These are phyloP conservation scores for Lepiota venenata DNA, from an alignment of 768 basidiomycete genomes.

Conservation along the genomic window DNA sequence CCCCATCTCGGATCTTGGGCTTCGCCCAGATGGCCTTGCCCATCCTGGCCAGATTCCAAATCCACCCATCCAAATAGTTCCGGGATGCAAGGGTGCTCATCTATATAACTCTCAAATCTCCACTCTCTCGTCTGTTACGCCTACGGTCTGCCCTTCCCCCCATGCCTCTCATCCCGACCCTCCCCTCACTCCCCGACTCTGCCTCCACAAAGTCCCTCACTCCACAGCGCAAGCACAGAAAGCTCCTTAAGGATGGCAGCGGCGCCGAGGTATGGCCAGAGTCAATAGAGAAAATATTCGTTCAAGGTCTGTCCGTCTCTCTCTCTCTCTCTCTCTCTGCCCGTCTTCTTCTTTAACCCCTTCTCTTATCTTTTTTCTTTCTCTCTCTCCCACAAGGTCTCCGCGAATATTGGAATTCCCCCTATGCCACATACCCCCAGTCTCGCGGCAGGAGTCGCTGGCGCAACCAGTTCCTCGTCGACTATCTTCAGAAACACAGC, in stretches of 20 bases:
- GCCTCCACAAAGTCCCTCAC: constrained; percentile 44
- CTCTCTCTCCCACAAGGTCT: constrained; percentile 43
- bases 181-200: constrained; percentile 24
- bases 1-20: constrained; percentile 48
- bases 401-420: constrained; percentile 75
- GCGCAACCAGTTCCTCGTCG: constrained; percentile 85
- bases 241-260: constrained; percentile 75
- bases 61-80: constrained; percentile 23
- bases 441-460: constrained; percentile 76
- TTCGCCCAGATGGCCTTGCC: constrained; percentile 17
- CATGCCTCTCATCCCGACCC: constrained; percentile 17
- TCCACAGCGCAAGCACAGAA: constrained; percentile 78
- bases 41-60: constrained; percentile 17
- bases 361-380: constrained; percentile 8
- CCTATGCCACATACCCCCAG: constrained; percentile 69
- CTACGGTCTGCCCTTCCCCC: constrained; percentile 15
- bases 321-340: background rate
- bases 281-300: constrained; percentile 70
- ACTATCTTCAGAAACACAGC: constrained; percentile 67
- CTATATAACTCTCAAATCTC: constrained; percentile 24
- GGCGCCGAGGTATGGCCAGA: constrained; percentile 86
- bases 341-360: constrained; percentile 4
- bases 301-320: constrained; percentile 47
- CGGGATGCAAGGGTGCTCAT: constrained; percentile 17
- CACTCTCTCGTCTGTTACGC: constrained; percentile 20